Conservation (phyloP, 768 basidiomycete species). For the Lactarius pseudohatsudake region DNA sequence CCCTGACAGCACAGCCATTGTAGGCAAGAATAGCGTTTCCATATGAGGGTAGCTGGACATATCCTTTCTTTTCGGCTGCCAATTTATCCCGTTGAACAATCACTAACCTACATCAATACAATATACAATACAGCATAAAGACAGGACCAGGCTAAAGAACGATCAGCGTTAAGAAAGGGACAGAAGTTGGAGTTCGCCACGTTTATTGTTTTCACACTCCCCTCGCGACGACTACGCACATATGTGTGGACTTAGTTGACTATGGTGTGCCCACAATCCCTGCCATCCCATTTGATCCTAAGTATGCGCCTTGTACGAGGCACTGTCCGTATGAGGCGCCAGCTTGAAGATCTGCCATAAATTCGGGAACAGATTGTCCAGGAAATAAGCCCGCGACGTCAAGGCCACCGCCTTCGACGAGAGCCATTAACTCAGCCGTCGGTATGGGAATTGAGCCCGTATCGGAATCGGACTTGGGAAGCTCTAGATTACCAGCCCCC, state of each 20-base stretch:
- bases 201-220: not conserved
- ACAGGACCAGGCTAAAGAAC: not conserved
- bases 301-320: not conserved
- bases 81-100: not conserved
- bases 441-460: conserved; percentile 3
- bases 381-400: conserved; percentile 14
- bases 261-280: not conserved
- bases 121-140: not conserved
- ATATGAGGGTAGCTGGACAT: not conserved
- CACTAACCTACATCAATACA: conserved; percentile 4
- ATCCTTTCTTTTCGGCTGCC: not conserved
- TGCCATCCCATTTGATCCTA: conserved; percentile 6
- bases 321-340: not conserved
- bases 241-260: not conserved
- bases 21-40: not conserved
- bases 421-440: conserved; percentile 22
- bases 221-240: too few relatives aligned
- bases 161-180: not conserved
- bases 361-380: not conserved
- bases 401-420: conserved; percentile 19
- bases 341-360: not conserved
- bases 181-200: not conserved
- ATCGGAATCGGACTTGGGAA: conserved; percentile 1
- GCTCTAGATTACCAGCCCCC: not conserved
- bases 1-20: too few relatives aligned